Evolutionary conservation across 192 early-diverging fungal genomes (phyloP), one percentile per base, ranked within the genome.

Genomic region (Mortierella antarctica): DNA sequence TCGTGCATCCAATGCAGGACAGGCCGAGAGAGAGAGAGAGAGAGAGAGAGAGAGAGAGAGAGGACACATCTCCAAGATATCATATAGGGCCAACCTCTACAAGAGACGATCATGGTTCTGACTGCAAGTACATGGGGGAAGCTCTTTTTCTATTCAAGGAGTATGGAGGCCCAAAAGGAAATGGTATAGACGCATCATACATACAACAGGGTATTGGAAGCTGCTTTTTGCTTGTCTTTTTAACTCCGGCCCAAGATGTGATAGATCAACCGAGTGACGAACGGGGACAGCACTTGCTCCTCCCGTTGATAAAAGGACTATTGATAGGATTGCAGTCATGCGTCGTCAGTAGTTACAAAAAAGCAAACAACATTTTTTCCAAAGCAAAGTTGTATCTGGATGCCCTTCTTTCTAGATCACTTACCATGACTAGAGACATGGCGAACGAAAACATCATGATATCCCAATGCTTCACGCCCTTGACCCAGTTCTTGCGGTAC

Each of bases 361-460:
- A 49, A 44, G n/a, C 11, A n/a, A 14, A 51, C 44, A 14, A 11
- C 31, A 31, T 31, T 3, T 31, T 31, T 31, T 31, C 31, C 31
- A 58, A 7, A 13, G 18, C 15, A 57, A 12, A 47, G n/a, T n/a
- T 56, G 11, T 18, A 62, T 18, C 17, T 17, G 21, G 44, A 47
- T 18, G 8, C 5, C 44, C 5, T 15, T n/a, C n/a, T 52, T 42
- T 61, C 0, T 46, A 13, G 31, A 39, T 7, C 23, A 74, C 76
- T 69, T 87, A 90, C 89, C 93, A 94, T 93, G 46, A 94, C 84
- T 9, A 92, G 66, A 1, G 89, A 90, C 88, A 91, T 92, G 21
- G 91, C 88, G 40, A 82, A 83, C 42, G 88, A 88, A 42, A 86
- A 85, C 74, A 89, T 87, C 58, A 83, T 71, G 14, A 94, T 86